Percentiles rank a stretch among this genome's conserved stretches.
phyloP scores from a whole-genome alignment of 2,329 filamentous ascomycete species.

The Colletotrichum sp. region DNA sequence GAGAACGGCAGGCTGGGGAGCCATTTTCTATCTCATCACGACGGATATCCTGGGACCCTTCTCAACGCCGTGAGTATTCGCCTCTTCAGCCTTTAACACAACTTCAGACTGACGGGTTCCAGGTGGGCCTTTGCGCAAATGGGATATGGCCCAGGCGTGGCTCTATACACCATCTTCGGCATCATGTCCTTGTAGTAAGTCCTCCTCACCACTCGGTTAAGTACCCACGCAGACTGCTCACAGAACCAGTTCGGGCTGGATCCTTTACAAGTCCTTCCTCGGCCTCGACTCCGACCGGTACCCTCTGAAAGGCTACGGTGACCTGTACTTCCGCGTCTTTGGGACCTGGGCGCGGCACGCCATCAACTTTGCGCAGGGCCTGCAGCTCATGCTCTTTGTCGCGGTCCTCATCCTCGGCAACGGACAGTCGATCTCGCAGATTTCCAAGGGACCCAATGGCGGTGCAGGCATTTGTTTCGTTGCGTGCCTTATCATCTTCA shows the following conservation, averaged over 20 bases:
- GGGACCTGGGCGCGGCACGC: constrained; percentile 47
- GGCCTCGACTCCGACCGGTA: constrained; percentile 51
- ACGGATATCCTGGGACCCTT: constrained; percentile 52
- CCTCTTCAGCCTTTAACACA: neutral
- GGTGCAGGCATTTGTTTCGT: constrained; percentile 54
- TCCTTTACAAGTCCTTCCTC: constrained; percentile 50
- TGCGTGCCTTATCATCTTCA: constrained; percentile 55
- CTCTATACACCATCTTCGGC: constrained; percentile 49
- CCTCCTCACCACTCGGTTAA: too few relatives aligned
- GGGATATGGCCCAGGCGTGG: constrained; percentile 49
- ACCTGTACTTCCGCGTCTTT: constrained; percentile 52
- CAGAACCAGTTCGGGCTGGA: constrained; percentile 45
- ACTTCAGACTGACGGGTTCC: neutral
- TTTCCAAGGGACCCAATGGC: constrained; percentile 38
- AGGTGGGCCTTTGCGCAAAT: constrained; percentile 31
- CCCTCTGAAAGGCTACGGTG: constrained; percentile 50
- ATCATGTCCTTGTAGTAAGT: constrained; percentile 25
- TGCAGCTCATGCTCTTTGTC: constrained; percentile 56
- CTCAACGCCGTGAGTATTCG: constrained; percentile 35
- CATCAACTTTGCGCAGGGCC: constrained; percentile 52
- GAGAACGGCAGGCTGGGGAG: constrained; percentile 49
- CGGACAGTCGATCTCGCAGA: constrained; percentile 59
- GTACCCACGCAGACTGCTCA: neutral
- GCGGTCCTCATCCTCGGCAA: constrained; percentile 56
- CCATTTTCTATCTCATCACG: constrained; percentile 54